Evolutionary conservation across 2,329 filamentous ascomycete species (phyloP), one percentile per base, ranked within the genome.

Genomic region (Scedosporium dehoogii): DNA sequence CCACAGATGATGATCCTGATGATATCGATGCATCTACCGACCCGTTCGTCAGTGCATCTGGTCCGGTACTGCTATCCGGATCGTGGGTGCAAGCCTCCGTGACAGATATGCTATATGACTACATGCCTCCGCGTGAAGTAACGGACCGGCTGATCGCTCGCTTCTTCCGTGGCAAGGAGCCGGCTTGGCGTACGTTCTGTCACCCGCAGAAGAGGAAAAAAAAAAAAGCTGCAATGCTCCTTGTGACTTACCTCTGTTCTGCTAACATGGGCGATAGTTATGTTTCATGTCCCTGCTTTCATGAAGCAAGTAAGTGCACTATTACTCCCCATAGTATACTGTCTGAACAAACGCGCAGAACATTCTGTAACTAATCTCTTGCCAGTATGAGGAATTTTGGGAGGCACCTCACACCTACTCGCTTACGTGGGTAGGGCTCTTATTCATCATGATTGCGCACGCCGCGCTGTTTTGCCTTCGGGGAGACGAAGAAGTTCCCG

Each of bases 391-490:
- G 3, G 60, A 57, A 4, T 73, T 74, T 62, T 74, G 72, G 72
- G 63, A 65, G 9, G 60, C 67, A 41, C 68, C 69, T 0, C 38
- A 55, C 0, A 23, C 61, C 1, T 63, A 63, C 12, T 64, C 69
- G 1, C 62, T 69, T 14, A 68, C 68, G 2, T 73, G 69, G 65
- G 57, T 75, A 3, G 72, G 69, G 4, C 65, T 75, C 29, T 63
- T 75, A 6, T 73, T 70, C 63, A 67, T 67, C 63, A 69, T 74
- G 67, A 66, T 73, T n/a, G 66, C 67, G 2, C 66, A 71, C 16
- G 66, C 70, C 4, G 64, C 70, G 9, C 61, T 73, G 14, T 70
- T 70, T 25, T 68, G 67, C 48, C 60, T 67, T 44, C 63, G 68
- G 21, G 62, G 62, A 16, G 64, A 65, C 18, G 65, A 69, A 25